Conservation (phyloP, 805 yeast genomes). For the Gaillardinia entomophila region DNA sequence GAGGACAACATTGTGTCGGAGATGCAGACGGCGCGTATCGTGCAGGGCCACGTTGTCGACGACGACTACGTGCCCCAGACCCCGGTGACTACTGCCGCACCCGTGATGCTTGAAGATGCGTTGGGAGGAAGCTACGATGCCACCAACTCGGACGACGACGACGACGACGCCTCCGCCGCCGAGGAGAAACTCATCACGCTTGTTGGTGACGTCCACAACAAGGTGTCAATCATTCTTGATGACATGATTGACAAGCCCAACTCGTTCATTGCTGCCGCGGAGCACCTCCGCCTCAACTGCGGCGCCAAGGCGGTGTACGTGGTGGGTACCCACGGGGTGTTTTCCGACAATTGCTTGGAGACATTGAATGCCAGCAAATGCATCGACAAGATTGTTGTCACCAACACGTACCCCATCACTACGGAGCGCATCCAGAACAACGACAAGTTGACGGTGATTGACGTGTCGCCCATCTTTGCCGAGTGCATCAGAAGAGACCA, state of each 20-base stretch:
- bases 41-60: slow-evolving; percentile 94
- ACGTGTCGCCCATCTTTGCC: slow-evolving; percentile 91
- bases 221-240: slow-evolving; percentile 90
- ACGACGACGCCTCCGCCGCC: slow-evolving; percentile 55
- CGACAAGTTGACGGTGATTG: slow-evolving; percentile 74
- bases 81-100: slow-evolving; percentile 5
- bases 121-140: slow-evolving; percentile 74
- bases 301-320: slow-evolving; percentile 90
- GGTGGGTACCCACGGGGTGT: slow-evolving; percentile 94
- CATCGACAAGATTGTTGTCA: slow-evolving; percentile 88
- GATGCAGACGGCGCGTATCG: slow-evolving; percentile 92
- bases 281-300: slow-evolving; percentile 90
- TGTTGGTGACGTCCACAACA: slow-evolving; percentile 91
- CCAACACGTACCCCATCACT: slow-evolving; percentile 91
- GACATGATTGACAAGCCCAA: slow-evolving; percentile 97
- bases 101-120: slow-evolving; percentile 37
- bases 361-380: slow-evolving; percentile 69
- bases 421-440: slow-evolving; percentile 52
- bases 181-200: slow-evolving; percentile 87
- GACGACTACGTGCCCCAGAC: slow-evolving; percentile 49
- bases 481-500: slow-evolving; percentile 99
- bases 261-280: slow-evolving; percentile 95
- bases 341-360: slow-evolving; percentile 82
- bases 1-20: slow-evolving; percentile 68
- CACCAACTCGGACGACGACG: slow-evolving; percentile 83